Conservation (phyloP, 2,329 filamentous ascomycete genomes). For the Fusarium odoratissimum region DNA sequence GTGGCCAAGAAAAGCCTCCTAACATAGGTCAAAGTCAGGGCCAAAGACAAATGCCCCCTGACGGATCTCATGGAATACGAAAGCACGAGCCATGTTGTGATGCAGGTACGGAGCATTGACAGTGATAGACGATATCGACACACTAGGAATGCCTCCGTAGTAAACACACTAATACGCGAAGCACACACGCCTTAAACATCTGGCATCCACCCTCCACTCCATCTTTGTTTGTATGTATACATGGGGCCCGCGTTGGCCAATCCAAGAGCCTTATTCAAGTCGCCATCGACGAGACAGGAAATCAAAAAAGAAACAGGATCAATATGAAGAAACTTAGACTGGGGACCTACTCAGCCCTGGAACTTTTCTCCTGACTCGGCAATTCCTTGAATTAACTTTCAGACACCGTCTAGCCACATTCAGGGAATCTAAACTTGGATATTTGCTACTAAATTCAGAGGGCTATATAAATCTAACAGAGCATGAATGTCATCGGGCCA, state of each 20-base stretch:
- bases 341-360: background rate
- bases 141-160: constrained; percentile 9
- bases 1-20: constrained; percentile 12
- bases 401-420: background rate
- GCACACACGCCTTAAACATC: constrained; percentile 1
- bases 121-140: constrained; percentile 13
- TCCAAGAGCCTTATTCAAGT: background rate
- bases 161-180: constrained; percentile 12
- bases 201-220: constrained; percentile 1
- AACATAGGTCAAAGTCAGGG: constrained; percentile 9
- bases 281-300: constrained; percentile 14
- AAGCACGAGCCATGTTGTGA: constrained; percentile 44
- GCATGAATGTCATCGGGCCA: background rate
- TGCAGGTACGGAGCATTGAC: constrained; percentile 40
- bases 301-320: constrained; percentile 5
- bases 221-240: constrained; percentile 7
- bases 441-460: background rate
- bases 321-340: constrained; percentile 11
- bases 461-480: background rate
- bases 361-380: background rate
- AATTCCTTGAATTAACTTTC: background rate
- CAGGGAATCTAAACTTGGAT: background rate
- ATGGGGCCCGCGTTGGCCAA: constrained; percentile 16
- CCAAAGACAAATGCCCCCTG: constrained; percentile 34
- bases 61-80: constrained; percentile 40